Base-by-base conservation (phyloP, 2,329 filamentous ascomycete species). In the Aspergillus pseudoviridinutans region DNA sequence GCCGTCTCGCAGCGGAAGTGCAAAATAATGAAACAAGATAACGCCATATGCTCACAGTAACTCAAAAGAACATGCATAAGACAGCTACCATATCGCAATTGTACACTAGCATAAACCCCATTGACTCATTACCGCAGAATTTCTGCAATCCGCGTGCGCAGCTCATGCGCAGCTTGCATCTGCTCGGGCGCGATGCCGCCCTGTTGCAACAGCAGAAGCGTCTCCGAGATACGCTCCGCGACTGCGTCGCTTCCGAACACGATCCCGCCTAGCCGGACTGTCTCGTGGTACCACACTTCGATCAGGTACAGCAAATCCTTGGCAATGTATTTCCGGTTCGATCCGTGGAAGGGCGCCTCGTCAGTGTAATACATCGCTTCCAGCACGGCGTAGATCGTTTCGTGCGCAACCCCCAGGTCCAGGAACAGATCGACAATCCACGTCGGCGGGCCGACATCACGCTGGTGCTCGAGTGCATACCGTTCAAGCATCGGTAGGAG, bases 391-490 rank as follows among this genome's bases (percentile, higher is more conserved):
- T 89, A 80, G 9, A 90, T 73, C 7, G 79, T 77, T 66, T 90
- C 87, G 58, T 82, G 81, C 0, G 85, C 77, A 20, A 88, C 82
- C 2, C 83, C 80, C 1, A 89, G 79, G 53, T 84, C 81, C 28
- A 89, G 72, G 68, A 90, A 86, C 1, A 88, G 77, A 66, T 90
- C 86, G 20, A 87, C 77, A 2, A 87, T 82, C 85, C 85, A 88
- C 35, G 77, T 81, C 5, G 79, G 65, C 1, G 79, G 77, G 10
- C 75, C 77, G 10, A 78, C 70, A 28, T 70, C 70, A n/a, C 78
- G 77, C 62, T 82, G 79, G 61, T 77, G 71, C 57, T 81, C 78
- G 46, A 81, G 71, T 1, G 78, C 76, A 63, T 86, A 84, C 47
- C 76, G 77, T 61, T 84, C 79, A 4, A 87, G 77, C 66, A 84